Evolutionary conservation across 2,329 filamentous ascomycete species (phyloP).

Genomic region (Colletotrichum truncatum): DNA sequence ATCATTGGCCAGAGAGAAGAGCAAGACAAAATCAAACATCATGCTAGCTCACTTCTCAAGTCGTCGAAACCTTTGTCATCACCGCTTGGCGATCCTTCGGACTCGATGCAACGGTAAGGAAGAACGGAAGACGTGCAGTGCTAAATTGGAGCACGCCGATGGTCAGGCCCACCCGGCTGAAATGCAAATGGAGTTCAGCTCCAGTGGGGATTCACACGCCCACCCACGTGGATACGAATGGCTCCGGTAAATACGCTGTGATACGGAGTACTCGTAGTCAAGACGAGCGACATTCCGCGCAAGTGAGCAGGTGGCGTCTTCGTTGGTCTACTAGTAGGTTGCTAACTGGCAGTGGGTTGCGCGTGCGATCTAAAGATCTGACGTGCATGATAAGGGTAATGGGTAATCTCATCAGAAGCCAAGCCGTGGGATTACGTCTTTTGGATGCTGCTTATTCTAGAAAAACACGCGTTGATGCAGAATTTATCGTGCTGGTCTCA

Average conservation of each 20-base stretch:
- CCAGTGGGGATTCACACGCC: slow-evolving; percentile 1
- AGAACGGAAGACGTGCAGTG: background rate
- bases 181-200: slow-evolving; percentile 8
- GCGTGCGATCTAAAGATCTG: background rate
- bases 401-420: too few species aligned
- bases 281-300: slow-evolving; percentile 16
- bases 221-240: slow-evolving; percentile 12
- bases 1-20: too few species aligned
- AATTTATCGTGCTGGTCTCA: background rate
- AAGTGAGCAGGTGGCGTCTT: background rate
- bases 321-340: background rate
- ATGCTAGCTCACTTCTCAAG: too few species aligned
- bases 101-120: background rate
- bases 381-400: background rate
- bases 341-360: background rate
- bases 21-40: too few species aligned
- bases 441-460: too few species aligned
- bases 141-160: background rate
- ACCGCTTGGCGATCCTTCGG: background rate
- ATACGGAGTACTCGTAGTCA: background rate
- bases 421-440: too few species aligned
- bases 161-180: slow-evolving; percentile 18
- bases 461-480: too few species aligned
- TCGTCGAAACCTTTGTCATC: too few species aligned
- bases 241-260: slow-evolving; percentile 3